phyloP scores from a whole-genome alignment of 2,329 filamentous ascomycete species.

The Penicillium paneum region DNA sequence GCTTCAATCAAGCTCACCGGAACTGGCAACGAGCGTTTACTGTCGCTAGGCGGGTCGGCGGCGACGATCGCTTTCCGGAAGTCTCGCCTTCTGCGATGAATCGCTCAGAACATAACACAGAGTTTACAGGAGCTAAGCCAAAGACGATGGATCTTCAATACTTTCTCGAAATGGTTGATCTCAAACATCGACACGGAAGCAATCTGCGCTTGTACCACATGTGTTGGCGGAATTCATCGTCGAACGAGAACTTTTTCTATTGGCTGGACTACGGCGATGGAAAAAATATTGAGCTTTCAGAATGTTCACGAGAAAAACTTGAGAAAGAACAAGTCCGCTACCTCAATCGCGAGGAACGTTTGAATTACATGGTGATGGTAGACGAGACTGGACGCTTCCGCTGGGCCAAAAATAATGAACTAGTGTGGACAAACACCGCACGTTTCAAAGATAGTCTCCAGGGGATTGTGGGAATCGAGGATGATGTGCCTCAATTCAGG shows the following conservation, averaged over 20 bases:
- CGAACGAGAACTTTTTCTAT: constrained; percentile 87
- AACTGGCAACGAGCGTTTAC: constrained; percentile 74
- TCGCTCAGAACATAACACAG: constrained; percentile 40
- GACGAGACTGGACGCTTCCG: constrained; percentile 72
- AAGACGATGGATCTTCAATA: constrained; percentile 83
- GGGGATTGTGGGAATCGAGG: constrained; percentile 64
- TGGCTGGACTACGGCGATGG: constrained; percentile 86
- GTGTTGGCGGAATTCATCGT: constrained; percentile 74
- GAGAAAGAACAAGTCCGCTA: constrained; percentile 81
- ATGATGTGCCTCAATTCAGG: constrained; percentile 56
- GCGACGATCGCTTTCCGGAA: constrained; percentile 43
- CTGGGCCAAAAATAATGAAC: constrained; percentile 78
- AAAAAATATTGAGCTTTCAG: constrained; percentile 63
- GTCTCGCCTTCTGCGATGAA: constrained; percentile 28
- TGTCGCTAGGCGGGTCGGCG: constrained; percentile 69
- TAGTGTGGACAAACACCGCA: constrained; percentile 70
- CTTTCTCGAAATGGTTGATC: constrained; percentile 80
- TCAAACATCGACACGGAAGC: constrained; percentile 82
- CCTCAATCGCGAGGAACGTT: constrained; percentile 74
- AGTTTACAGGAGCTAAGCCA: constrained; percentile 61
- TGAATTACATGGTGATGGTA: constrained; percentile 75
- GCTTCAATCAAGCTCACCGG: constrained; percentile 51
- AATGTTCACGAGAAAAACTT: constrained; percentile 69
- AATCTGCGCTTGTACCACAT: constrained; percentile 79
- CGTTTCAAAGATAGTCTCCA: constrained; percentile 73